Evolutionary conservation across 2,329 filamentous ascomycete species (phyloP), one percentile per base, ranked within the genome.

Genomic region (Xylariaceae sp.): DNA sequence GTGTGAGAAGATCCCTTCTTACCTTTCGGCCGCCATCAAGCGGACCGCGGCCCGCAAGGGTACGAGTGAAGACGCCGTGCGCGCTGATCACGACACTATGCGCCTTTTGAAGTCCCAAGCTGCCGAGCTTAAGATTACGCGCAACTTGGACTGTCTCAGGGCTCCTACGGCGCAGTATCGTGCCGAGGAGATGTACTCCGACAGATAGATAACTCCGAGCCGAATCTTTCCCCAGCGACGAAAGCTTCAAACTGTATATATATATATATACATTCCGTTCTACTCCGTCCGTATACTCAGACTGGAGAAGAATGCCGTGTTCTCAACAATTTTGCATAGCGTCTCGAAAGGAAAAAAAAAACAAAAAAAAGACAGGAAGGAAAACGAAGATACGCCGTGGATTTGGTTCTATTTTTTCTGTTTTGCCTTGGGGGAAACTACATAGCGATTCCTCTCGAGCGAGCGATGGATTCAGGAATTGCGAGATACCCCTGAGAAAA

Each of bases 121-220:
- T n/a, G 86, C 89, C 6, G 94, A 99, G 75, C 80, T 99, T 61
- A 84, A 86, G 68, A 78, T 97, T 41, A 86, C 95, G 50, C 79
- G 89, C 63, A 90, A 92, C 68, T 72, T 88, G 55, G 77, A 76
- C 52, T 84, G 85, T 59, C 69, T 96, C 68, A 75, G 84, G 51
- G 71, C 82, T 56, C 91, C 91, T 8, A 72, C 79, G 43, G 72
- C 86, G 7, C 76, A 81, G 61, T 86, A 91, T 72, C 74, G 75
- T 60, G 85, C 86, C 4, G 74, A 73, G 67, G 74, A 67, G 59
- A 71, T 83, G 65, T 78, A 68, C 63, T 35, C 7, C 3, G 43
- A 32, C 27, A 26, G 6, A 2, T 44, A 30, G 42, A 26, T 44
- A 30, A 2, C n/a, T 12, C 4, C n/a, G 7, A 35, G 6, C 9